Evolutionary conservation across 495 filamentous ascomycete species (phyloP), one percentile per base, ranked within the genome.

Genomic region (Letharia lupina): DNA sequence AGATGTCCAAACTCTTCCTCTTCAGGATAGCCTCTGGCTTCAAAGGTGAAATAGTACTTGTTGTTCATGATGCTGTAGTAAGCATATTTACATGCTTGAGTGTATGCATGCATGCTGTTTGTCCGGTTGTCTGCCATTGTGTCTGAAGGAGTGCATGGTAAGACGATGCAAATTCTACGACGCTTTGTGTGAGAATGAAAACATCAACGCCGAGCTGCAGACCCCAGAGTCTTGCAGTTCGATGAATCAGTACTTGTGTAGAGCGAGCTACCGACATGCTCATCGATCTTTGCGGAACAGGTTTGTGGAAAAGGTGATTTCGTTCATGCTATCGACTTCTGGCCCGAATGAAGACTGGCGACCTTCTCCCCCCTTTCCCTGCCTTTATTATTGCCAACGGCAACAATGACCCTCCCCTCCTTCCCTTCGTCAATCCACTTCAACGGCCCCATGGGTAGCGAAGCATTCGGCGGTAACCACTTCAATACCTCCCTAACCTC

Each of bases 361-460:
- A 70, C 33, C 31, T 41, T 48, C 35, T 67, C 62, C 37, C 28
- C 44, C 39, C 58, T 41, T 20, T 28, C 60, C 47, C 52, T 47
- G 11, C 61, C 65, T 20, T 70, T 59, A 33, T 56, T 41, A 18
- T 48, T 60, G n/a, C 62, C 68, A 42, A 60, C 60, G 1, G 57
- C 62, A 39, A 65, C 44, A 42, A 52, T 47, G 35, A 54, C 5
- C 56, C n/a, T 47, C 11, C 37, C 47, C 16, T n/a, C 40, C 15
- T 64, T 54, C 5, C 47, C n/a, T 40, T 45, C 33, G 1, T 67
- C 59, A 6, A 65, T 8, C 65, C 62, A 63, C 6, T 62, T 31
- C 20, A 61, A n/a, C 0, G 58, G 65, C 7, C 41, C 57, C 8
- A 59, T 57, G 7, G 64, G 40, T 7, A 65, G 58, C 15, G 60